Conservation (phyloP, 2,329 filamentous ascomycete genomes). For the Metarhizium album region DNA sequence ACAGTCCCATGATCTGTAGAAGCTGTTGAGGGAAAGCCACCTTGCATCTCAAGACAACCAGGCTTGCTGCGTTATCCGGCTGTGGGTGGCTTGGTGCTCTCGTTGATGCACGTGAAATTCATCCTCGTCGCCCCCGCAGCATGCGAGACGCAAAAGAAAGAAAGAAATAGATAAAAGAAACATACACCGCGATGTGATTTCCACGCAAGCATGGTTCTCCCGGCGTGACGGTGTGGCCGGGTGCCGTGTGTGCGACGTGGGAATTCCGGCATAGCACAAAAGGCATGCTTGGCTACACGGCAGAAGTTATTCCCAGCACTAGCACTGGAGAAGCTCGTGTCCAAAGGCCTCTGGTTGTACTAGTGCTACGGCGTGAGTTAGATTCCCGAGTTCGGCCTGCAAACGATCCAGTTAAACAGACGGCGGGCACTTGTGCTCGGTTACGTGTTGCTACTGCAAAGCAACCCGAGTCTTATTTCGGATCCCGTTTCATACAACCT, state of each 20-base stretch:
- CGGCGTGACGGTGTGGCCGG: not conserved
- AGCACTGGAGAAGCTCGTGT: not conserved
- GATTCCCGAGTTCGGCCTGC: not conserved
- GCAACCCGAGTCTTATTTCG: no score
- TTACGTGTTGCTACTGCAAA: no score
- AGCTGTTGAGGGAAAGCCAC: not conserved
- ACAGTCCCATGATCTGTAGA: not conserved
- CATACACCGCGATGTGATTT: not conserved
- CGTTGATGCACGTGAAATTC: not conserved
- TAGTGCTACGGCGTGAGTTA: not conserved
- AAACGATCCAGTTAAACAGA: not conserved
- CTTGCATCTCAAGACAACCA: not conserved
- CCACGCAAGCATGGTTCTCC: not conserved
- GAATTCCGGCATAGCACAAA: not conserved
- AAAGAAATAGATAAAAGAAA: not conserved
- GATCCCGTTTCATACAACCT: no score
- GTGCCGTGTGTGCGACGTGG: not conserved
- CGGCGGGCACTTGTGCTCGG: not conserved
- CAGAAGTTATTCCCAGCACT: not conserved
- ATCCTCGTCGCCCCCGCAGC: not conserved
- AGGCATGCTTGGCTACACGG: not conserved
- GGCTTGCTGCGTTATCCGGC: not conserved
- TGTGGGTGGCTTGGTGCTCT: not conserved
- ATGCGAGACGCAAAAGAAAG: no score
- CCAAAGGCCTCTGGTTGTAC: not conserved